Base-by-base conservation (phyloP, 345 rosid genomes). In the Carallia brachiata region DNA sequence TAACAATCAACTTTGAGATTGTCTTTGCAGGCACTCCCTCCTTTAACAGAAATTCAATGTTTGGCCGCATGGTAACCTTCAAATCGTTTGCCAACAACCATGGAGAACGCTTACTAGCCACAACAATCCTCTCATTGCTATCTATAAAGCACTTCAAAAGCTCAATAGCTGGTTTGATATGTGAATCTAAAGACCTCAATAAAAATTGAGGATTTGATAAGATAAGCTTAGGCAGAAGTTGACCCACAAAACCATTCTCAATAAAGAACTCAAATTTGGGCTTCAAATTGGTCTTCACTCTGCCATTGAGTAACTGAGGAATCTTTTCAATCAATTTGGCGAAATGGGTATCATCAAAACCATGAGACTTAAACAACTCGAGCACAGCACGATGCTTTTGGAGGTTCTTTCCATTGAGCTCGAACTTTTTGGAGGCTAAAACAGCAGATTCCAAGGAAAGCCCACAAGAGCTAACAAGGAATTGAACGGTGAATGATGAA, bases 261-360 rank as follows among this genome's bases (percentile, higher is more conserved):
- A 19, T 6, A 34, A 77, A 59, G 57, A 52, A 61, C 36, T 72
- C 74, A 30, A 77, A 6, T 52, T 81, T 78, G 37, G 77, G 75
- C 61, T 13, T 67, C 0, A 75, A 59, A 50, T 54, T 75, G 30
- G 16, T n/a, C 32, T 70, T 36, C 2, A 53, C 47, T 36, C 17
- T 70, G 52, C 27, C 16, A 0, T 1, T 31, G n/a, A 77, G 76
- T 31, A 74, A 23, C 12, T 7, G 0, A 19, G 75, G 81, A 17
- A 15, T 4, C 61, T 63, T 74, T 19, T 32, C 47, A 4, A 74
- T 36, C 75, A 77, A 34, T 48, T 56, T 50, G 30, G 77, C 65
- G 15, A 65, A 27, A n/a, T 81, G 79, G 52, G 64, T 37, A 15
- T 65, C 54, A 31, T 9, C 18, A 19, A 74, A 74, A 28, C 72